A percentile compares a stretch with the other conserved stretches of the same genome.
phyloP scores from a whole-genome alignment of 2,329 filamentous ascomycete species.

The Diaporthe amygdali region DNA sequence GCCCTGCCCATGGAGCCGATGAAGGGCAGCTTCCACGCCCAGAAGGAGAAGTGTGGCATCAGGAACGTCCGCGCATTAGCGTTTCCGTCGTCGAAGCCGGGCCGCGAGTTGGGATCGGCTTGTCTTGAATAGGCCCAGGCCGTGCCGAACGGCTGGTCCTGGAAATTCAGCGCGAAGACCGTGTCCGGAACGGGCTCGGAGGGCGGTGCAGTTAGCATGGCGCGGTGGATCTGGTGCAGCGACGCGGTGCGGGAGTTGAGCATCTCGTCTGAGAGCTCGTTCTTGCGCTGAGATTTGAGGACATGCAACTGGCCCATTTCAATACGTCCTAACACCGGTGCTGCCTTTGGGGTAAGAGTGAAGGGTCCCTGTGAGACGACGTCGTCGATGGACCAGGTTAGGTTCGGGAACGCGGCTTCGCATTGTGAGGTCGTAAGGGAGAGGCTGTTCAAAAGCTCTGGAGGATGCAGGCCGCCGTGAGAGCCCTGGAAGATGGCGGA shows the following conservation, averaged over 20 bases:
- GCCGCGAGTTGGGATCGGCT: conserved; percentile 39
- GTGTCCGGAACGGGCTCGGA: conserved; percentile 51
- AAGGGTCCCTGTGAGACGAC: conserved; percentile 51
- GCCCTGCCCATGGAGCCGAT: conserved; percentile 50
- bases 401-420: conserved; percentile 47
- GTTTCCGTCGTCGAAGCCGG: conserved; percentile 28
- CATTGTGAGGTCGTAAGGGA: conserved; percentile 50
- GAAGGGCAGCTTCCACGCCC: conserved; percentile 57
- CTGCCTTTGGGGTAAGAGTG: conserved; percentile 41
- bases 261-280: conserved; percentile 51
- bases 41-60: conserved; percentile 63
- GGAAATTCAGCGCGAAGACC: conserved; percentile 56
- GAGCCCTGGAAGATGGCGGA: background rate
- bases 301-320: conserved; percentile 50
- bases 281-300: conserved; percentile 44
- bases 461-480: conserved; percentile 6
- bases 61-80: conserved; percentile 46
- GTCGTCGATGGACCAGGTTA: conserved; percentile 52
- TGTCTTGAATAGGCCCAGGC: conserved; percentile 54
- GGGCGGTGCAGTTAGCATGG: conserved; percentile 52
- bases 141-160: conserved; percentile 51
- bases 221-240: conserved; percentile 58
- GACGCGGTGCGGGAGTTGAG: conserved; percentile 53
- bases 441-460: conserved; percentile 38
- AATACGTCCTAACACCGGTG: conserved; percentile 48